Conservation (phyloP, 225 moss, liverwort and hornwort species). For the Pleurozium schreberi region DNA sequence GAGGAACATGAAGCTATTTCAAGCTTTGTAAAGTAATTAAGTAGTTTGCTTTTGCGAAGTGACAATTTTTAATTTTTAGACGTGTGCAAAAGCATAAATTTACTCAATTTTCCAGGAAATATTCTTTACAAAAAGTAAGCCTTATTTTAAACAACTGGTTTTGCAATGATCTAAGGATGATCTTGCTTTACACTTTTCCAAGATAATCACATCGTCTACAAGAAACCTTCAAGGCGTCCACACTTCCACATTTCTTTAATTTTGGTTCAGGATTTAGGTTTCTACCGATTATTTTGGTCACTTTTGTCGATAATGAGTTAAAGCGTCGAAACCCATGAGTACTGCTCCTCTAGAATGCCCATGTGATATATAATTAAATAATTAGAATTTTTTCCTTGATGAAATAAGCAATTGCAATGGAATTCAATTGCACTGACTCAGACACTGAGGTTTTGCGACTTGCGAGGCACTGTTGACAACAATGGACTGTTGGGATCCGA, state of each 20-base stretch:
- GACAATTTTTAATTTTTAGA: not conserved
- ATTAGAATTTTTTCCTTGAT: not conserved
- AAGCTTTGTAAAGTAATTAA: not conserved
- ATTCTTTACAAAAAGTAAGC: not conserved
- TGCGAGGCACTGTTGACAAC: not conserved
- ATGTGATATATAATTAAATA: not conserved
- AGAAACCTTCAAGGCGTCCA: not conserved
- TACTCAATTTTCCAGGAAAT: not conserved
- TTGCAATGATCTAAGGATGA: not conserved
- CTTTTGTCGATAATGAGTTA: not conserved
- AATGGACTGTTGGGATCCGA: not conserved
- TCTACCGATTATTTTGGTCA: no score
- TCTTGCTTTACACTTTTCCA: no score
- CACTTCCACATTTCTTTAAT: no score
- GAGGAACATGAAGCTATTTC: not conserved
- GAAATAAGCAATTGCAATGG: not conserved
- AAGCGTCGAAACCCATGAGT: not conserved
- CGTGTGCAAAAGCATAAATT: no score
- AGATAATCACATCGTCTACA: no score
- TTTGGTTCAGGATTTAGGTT: not conserved
- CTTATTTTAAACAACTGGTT: not conserved
- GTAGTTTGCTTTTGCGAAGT: not conserved
- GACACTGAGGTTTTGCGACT: not conserved
- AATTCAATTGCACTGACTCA: not conserved
- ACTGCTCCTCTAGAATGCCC: not conserved